phyloP scores from a whole-genome alignment of 2,329 filamentous ascomycete genomes.

The Decorospora gaudefroyi region DNA sequence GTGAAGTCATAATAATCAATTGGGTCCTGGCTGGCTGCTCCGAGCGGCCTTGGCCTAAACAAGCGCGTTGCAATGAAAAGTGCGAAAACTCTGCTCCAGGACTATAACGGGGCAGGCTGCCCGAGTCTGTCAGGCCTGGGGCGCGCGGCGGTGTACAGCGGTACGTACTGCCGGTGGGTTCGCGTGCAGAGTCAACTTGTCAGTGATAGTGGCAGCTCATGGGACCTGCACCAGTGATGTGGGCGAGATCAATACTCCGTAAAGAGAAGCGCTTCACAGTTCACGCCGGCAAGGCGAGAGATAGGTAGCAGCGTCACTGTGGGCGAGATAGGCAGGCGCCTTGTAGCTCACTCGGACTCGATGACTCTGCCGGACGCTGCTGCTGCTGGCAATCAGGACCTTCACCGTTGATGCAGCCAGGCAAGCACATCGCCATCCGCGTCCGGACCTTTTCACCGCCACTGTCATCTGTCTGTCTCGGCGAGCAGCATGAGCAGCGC shows the following conservation, averaged over 20 bases:
- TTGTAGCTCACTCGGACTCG: constrained; percentile 18
- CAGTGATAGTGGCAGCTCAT: no score
- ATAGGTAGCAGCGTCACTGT: background rate
- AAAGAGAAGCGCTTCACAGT: no score
- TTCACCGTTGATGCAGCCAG: constrained; percentile 2
- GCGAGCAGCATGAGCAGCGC: constrained; percentile 16
- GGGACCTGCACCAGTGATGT: no score
- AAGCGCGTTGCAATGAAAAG: constrained; percentile 34
- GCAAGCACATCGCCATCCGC: background rate
- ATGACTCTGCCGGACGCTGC: no score
- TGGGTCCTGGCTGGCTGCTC: constrained; percentile 34
- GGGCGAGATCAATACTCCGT: no score
- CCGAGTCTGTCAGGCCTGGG: constrained; percentile 31
- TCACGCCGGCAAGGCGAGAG: background rate
- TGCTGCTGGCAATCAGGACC: background rate
- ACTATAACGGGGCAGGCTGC: constrained; percentile 41
- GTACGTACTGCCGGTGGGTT: no score
- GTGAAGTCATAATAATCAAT: constrained; percentile 45
- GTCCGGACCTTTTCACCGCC: constrained; percentile 19
- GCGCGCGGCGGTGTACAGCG: constrained; percentile 36
- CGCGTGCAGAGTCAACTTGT: constrained; percentile 8
- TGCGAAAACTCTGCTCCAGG: constrained; percentile 44
- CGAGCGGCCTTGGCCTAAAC: constrained; percentile 40
- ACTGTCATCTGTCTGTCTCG: constrained; percentile 12
- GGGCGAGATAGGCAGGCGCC: constrained; percentile 27